Evolutionary conservation across 495 filamentous ascomycete genomes (phyloP).

Genomic region (Beverwykella pulmonaria): DNA sequence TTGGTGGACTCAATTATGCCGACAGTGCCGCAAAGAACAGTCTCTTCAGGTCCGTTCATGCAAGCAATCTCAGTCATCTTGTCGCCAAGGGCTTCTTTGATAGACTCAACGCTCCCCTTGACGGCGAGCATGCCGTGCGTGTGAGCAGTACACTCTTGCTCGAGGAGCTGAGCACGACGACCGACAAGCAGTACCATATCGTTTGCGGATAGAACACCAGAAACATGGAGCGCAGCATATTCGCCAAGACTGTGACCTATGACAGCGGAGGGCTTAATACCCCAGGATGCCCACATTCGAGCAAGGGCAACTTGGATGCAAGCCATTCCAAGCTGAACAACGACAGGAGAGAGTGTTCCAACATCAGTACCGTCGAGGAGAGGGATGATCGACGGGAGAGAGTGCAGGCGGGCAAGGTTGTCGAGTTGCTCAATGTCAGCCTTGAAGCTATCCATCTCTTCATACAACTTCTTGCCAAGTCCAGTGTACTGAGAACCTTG

Average conservation of each 20-base stretch:
- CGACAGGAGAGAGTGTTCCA: conserved; percentile 67
- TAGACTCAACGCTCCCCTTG: conserved; percentile 46
- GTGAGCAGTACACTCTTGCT: conserved; percentile 67
- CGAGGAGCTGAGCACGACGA: conserved; percentile 73
- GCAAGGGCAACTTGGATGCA: conserved; percentile 86
- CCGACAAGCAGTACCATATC: conserved; percentile 84
- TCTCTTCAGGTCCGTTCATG: conserved; percentile 53
- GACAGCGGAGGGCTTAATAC: conserved; percentile 72
- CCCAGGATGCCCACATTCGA: conserved; percentile 78
- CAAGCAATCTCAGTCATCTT: conserved; percentile 52
- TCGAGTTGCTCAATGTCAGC: conserved; percentile 70
- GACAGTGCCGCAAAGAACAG: conserved; percentile 49
- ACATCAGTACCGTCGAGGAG: conserved; percentile 66
- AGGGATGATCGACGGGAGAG: conserved; percentile 67
- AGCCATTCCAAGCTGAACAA: conserved; percentile 75
- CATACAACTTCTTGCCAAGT: conserved; percentile 74
- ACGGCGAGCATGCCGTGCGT: conserved; percentile 67
- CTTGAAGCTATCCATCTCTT: conserved; percentile 67
- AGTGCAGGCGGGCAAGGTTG: conserved; percentile 66
- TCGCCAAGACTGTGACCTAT: conserved; percentile 88
- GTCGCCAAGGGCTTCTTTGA: conserved; percentile 45
- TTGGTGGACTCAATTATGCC: conserved; percentile 43
- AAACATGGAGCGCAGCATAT: conserved; percentile 81
- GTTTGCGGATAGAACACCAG: conserved; percentile 75
- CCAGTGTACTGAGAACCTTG: conserved; percentile 59